These are phyloP conservation scores for Talaromyces atroroseus DNA, from an alignment of 2,329 filamentous ascomycete species.

Conservation along the genomic window DNA sequence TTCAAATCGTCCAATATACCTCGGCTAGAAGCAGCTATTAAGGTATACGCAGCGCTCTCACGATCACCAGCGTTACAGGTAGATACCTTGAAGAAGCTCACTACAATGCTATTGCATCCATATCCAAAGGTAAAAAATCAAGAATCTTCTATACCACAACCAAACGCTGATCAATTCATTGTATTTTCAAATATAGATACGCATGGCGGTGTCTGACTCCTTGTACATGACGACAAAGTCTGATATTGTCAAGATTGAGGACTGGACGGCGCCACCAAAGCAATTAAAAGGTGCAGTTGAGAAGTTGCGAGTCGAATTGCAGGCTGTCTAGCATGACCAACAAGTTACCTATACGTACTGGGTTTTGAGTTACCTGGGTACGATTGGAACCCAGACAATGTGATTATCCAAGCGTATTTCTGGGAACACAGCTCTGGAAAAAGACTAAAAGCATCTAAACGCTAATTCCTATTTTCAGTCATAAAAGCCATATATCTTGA, in stretches of 20 bases:
- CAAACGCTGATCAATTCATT: constrained; percentile 4
- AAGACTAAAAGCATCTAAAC: too few relatives aligned
- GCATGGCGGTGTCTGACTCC: constrained; percentile 30
- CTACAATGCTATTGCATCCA: constrained; percentile 69
- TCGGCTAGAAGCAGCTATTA: constrained; percentile 74
- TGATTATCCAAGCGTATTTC: too few relatives aligned
- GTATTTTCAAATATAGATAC: constrained; percentile 24
- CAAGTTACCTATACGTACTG: neutral
- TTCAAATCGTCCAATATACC: constrained; percentile 78
- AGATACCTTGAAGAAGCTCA: constrained; percentile 63
- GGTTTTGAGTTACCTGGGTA: neutral
- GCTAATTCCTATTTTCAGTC: too few relatives aligned
- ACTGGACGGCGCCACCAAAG: constrained; percentile 25
- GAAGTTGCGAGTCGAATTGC: constrained; percentile 5
- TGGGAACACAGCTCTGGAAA: too few relatives aligned
- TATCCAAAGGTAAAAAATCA: constrained; percentile 61
- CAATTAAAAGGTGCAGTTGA: constrained; percentile 11
- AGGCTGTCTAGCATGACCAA: neutral
- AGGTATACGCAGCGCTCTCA: constrained; percentile 69
- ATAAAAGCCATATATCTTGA: too few relatives aligned
- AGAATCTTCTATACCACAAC: constrained; percentile 25
- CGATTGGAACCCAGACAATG: too few relatives aligned
- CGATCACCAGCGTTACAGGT: constrained; percentile 46
- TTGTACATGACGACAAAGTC: constrained; percentile 30
- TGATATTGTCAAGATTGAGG: constrained; percentile 26